These are phyloP conservation scores for Parachlorella kessleri DNA, from an alignment of 139 green algal genomes.

Conservation along the genomic window DNA sequence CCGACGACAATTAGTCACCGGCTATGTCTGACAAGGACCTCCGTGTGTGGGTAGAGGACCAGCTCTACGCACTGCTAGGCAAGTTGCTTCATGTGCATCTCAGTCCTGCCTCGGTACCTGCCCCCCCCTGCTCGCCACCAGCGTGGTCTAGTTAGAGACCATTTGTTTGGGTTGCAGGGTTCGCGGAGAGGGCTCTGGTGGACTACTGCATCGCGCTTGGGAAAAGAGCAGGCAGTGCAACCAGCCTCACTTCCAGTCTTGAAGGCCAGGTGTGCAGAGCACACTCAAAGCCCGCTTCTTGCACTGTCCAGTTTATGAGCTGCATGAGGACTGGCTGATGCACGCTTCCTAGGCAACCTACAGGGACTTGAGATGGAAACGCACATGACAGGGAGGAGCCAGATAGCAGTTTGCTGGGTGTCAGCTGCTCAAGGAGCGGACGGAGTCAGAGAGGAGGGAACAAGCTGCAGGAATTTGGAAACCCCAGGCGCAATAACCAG, in stretches of 20 bases:
- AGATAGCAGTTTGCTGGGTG: not conserved
- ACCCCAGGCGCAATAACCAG: not conserved
- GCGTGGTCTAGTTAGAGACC: not conserved
- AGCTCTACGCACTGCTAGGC: constrained; percentile 77
- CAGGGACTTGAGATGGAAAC: not conserved
- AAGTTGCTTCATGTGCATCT: constrained; percentile 23
- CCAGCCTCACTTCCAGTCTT: constrained; percentile 26
- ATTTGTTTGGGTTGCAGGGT: constrained; percentile 30
- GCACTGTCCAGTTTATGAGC: not conserved
- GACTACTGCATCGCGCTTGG: constrained; percentile 51
- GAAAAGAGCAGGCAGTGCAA: constrained; percentile 45
- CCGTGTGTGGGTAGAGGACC: constrained; percentile 72
- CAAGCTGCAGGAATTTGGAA: no score
- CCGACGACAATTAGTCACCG: no score
- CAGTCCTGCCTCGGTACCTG: constrained; percentile 19
- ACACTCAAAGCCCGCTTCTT: not conserved
- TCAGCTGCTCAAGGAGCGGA: no score
- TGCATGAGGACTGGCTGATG: no score
- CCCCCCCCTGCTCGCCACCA: no score
- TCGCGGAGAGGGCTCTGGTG: constrained; percentile 46
- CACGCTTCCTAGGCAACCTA: no score
- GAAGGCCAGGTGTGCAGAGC: constrained; percentile 16
- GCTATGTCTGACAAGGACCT: constrained; percentile 27
- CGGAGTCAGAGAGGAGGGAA: no score
- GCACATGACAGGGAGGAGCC: not conserved